Percentiles rank a stretch among this genome's conserved stretches.
These are phyloP conservation scores for Turnera subulata DNA, from an alignment of 345 rosid species.

Conservation along the genomic window DNA sequence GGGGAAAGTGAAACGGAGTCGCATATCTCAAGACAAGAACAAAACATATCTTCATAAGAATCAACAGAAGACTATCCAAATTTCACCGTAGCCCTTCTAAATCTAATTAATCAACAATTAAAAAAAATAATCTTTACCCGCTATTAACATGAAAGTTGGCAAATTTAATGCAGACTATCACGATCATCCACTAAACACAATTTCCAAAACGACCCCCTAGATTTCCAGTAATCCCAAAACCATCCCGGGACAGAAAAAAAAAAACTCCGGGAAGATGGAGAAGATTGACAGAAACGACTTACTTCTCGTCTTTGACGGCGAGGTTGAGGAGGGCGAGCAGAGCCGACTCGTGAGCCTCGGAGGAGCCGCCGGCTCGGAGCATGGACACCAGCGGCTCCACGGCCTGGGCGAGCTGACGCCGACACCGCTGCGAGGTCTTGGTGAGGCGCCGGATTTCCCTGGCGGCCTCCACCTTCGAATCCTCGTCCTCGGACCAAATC, in stretches of 20 bases:
- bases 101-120: not conserved
- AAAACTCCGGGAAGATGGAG: not conserved
- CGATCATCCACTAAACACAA: no score
- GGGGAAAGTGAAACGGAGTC: conserved; percentile 17
- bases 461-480: conserved; percentile 69
- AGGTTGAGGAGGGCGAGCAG: conserved; percentile 92
- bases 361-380: conserved; percentile 46
- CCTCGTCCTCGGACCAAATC: conserved; percentile 46
- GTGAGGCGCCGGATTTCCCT: conserved; percentile 88
- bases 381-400: conserved; percentile 74
- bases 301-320: conserved; percentile 96
- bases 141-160: not conserved
- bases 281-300: conserved; percentile 10
- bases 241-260: not conserved
- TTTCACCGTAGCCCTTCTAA: not conserved
- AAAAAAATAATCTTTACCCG: not conserved
- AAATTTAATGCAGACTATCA: not conserved
- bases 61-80: not conserved
- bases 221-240: not conserved
- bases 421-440: conserved; percentile 78
- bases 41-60: conserved; percentile 7
- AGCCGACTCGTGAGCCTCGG: conserved; percentile 58
- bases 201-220: no score
- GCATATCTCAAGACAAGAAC: conserved; percentile 7
- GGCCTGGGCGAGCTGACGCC: conserved; percentile 71